These are phyloP conservation scores for Pyricularia sp. DNA, from an alignment of 2,329 filamentous ascomycete genomes.

Conservation along the genomic window DNA sequence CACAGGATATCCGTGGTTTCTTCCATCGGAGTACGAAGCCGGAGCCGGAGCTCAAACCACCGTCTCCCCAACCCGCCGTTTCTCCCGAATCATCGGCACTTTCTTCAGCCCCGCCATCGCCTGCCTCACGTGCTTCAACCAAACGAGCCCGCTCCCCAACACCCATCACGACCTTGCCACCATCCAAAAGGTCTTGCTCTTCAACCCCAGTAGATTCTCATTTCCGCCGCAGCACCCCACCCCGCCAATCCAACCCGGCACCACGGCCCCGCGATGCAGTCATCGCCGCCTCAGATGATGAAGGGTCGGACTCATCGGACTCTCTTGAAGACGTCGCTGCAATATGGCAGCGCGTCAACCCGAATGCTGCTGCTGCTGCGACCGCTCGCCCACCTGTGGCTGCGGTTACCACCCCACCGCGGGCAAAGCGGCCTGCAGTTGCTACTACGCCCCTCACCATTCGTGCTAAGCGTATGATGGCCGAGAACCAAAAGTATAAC, in stretches of 20 bases:
- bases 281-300: slow-evolving; percentile 58
- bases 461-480: slow-evolving; percentile 8
- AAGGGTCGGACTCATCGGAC: slow-evolving; percentile 25
- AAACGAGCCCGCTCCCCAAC: not conserved
- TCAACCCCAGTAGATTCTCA: not conserved
- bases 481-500: slow-evolving; percentile 42
- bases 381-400: not conserved
- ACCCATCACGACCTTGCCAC: not conserved
- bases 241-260: slow-evolving; percentile 12
- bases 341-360: slow-evolving; percentile 3
- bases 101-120: slow-evolving; percentile 4
- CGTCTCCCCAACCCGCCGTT: slow-evolving; percentile 5
- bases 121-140: slow-evolving; percentile 3
- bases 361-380: not conserved
- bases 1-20: slow-evolving; percentile 13
- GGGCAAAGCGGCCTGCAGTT: slow-evolving; percentile 30
- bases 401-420: slow-evolving; percentile 26
- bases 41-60: not conserved
- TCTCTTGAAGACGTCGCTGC: not conserved
- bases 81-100: slow-evolving; percentile 3
- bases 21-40: slow-evolving; percentile 18
- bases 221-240: slow-evolving; percentile 8
- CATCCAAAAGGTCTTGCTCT: not conserved
- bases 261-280: slow-evolving; percentile 35
- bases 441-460: slow-evolving; percentile 35